Evolutionary conservation across 371 early-diverging fungal species (phyloP).

Genomic region (Syncephalis fuscata): DNA sequence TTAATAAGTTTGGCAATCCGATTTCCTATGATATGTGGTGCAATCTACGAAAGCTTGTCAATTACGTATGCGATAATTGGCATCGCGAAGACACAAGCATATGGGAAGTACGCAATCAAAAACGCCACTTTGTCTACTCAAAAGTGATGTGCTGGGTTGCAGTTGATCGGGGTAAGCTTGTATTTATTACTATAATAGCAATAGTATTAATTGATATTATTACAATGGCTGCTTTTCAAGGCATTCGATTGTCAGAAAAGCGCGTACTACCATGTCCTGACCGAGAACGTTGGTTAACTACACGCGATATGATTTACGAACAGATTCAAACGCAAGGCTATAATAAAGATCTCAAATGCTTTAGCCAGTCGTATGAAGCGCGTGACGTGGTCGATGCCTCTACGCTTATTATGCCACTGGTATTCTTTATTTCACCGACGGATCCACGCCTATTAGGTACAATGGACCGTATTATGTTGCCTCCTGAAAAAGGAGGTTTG

Average conservation of each 20-base stretch:
- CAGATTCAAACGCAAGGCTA: slow-evolving; percentile 49
- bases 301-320: slow-evolving; percentile 55
- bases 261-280: slow-evolving; percentile 53
- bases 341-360: slow-evolving; percentile 32
- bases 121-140: slow-evolving; percentile 54
- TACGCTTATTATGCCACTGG: slow-evolving; percentile 66
- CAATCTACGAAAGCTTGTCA: slow-evolving; percentile 37
- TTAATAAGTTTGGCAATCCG: slow-evolving; percentile 62
- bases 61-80: slow-evolving; percentile 53
- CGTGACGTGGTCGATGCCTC: slow-evolving; percentile 46
- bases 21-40: slow-evolving; percentile 66
- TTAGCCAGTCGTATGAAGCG: slow-evolving; percentile 47
- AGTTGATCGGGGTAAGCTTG: slow-evolving; percentile 49
- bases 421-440: slow-evolving; percentile 51
- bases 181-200: no score
- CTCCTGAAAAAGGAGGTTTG: slow-evolving; percentile 61
- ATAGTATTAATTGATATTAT: no score
- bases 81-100: slow-evolving; percentile 53
- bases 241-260: slow-evolving; percentile 49
- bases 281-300: slow-evolving; percentile 32
- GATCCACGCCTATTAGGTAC: slow-evolving; percentile 62
- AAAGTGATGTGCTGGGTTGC: slow-evolving; percentile 82
- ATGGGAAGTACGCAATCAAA: slow-evolving; percentile 61
- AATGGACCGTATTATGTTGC: slow-evolving; percentile 37
- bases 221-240: no score